Percentiles rank a stretch among this genome's conserved stretches.
These are phyloP conservation scores for Talaromyces sp. DNA, from an alignment of 2,329 filamentous ascomycete genomes.

Conservation along the genomic window DNA sequence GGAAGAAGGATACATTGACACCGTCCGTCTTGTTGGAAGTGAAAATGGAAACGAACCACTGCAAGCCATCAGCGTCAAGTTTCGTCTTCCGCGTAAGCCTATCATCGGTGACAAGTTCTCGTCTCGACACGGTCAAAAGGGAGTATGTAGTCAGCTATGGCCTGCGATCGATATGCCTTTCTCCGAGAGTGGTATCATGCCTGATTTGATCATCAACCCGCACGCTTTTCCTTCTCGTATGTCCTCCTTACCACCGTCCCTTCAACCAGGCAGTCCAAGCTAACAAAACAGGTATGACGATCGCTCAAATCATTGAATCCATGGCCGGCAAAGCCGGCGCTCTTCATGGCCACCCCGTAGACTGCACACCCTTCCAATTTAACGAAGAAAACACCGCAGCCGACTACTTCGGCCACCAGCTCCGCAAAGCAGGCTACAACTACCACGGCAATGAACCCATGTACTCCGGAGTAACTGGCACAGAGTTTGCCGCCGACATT, in stretches of 20 bases:
- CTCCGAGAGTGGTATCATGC: slow-evolving; percentile 92
- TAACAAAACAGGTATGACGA: slow-evolving; percentile 68
- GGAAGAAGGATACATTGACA: slow-evolving; percentile 85
- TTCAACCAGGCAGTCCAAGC: slow-evolving; percentile 3
- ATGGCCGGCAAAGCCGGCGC: slow-evolving; percentile 92
- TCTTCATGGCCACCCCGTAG: slow-evolving; percentile 91
- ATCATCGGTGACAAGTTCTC: slow-evolving; percentile 99
- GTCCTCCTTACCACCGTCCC: slow-evolving; percentile 11
- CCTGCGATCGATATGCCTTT: slow-evolving; percentile 92
- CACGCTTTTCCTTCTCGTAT: slow-evolving; percentile 94
- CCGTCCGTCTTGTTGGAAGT: slow-evolving; percentile 83
- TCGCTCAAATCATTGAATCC: slow-evolving; percentile 98
- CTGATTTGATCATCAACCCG: slow-evolving; percentile 97
- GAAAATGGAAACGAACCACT: slow-evolving; percentile 79
- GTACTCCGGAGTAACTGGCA: slow-evolving; percentile 94
- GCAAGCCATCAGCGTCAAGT: slow-evolving; percentile 88
- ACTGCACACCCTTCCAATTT: slow-evolving; percentile 93
- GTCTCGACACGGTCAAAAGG: slow-evolving; percentile 96
- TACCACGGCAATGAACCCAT: slow-evolving; percentile 98
- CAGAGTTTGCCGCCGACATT: slow-evolving; percentile 91
- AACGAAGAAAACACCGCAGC: slow-evolving; percentile 86
- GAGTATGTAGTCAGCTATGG: slow-evolving; percentile 95
- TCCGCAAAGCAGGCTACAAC: slow-evolving; percentile 93
- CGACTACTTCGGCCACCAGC: slow-evolving; percentile 93
- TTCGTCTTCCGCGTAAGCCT: slow-evolving; percentile 83